Conservation (phyloP, 2,329 filamentous ascomycete species). For the Capronia coronata region DNA sequence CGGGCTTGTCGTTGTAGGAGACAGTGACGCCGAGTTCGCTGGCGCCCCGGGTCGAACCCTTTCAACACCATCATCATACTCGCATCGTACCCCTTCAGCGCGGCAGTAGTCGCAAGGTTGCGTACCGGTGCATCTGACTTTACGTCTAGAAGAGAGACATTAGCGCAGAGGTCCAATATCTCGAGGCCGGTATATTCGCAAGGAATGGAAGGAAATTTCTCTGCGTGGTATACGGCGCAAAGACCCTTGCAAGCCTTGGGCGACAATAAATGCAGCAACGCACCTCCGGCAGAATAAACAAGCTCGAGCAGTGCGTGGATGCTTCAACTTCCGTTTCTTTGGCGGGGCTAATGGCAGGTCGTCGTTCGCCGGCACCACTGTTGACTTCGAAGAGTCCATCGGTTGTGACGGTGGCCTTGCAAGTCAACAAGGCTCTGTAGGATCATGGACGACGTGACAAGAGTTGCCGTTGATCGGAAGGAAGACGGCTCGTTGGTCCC, state of each 20-base stretch:
- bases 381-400: slow-evolving; percentile 4
- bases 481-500: neutral
- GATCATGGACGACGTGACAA: neutral
- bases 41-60: neutral
- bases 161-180: too few species aligned
- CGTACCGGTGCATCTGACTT: slow-evolving; percentile 26
- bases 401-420: neutral
- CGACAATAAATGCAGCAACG: neutral
- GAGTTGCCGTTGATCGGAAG: neutral
- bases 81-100: slow-evolving; percentile 22
- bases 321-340: slow-evolving; percentile 27
- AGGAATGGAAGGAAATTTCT: too few species aligned
- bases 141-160: slow-evolving; percentile 14
- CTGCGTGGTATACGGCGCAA: too few species aligned
- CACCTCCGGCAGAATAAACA: slow-evolving; percentile 27
- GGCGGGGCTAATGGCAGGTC: slow-evolving; percentile 14
- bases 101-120: slow-evolving; percentile 26
- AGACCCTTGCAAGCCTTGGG: too few species aligned
- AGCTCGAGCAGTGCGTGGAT: slow-evolving; percentile 25
- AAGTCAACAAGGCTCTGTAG: slow-evolving; percentile 5
- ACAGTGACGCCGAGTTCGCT: neutral
- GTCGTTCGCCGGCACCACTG: slow-evolving; percentile 2
- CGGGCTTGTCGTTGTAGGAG: neutral
- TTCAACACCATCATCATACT: slow-evolving; percentile 20
- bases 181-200: too few species aligned